Evolutionary conservation across 768 basidiomycete species (phyloP), one percentile per base, ranked within the genome.

Genomic region (Lactarius akahatsu): DNA sequence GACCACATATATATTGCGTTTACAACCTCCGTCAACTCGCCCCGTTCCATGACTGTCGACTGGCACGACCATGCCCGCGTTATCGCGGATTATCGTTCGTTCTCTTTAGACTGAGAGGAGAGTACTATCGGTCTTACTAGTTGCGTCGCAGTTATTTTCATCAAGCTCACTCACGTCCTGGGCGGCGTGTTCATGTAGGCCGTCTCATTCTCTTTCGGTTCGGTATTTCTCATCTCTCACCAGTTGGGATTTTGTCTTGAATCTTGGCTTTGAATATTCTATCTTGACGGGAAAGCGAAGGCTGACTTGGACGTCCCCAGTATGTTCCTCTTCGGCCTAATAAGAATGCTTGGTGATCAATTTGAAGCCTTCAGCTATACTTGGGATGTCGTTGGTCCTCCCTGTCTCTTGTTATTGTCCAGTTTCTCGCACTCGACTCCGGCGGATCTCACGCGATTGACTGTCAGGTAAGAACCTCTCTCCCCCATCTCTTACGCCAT

Each of bases 171-270:
- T n/a, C 61, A 62, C 54, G 4, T 62, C 36, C 16, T 67, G 59
- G 61, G 47, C 18, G 68, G 68, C 47, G 4, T 69, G 56, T 59
- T 58, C 61, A 62, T 67, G 68, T 66, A 57, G 38, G 56, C 45
- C 13, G 18, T 36, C 38, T 28, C 34, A 23, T 23, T 26, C 40
- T 55, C 32, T 34, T 30, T 41, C 15, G 8, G 32, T 6, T 50
- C 23, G 13, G 47, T 13, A 11, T 28, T 18, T 59, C 16, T 36
- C 10, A 23, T 47, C 28, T 40, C 10, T 28, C 23, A 23, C 34
- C 13, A 65, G 67, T 23, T 68, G 67, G 67, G 67, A 68, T 18
- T 58, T 65, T 15, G 26, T 68, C 5, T 4, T 34, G n/a, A 65
- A 58, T 20, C 28, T 68, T 10, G 36, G 57, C 28, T 68, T 61